Conservation (phyloP, 768 basidiomycete species). For the Leccinum subgranulosum region DNA sequence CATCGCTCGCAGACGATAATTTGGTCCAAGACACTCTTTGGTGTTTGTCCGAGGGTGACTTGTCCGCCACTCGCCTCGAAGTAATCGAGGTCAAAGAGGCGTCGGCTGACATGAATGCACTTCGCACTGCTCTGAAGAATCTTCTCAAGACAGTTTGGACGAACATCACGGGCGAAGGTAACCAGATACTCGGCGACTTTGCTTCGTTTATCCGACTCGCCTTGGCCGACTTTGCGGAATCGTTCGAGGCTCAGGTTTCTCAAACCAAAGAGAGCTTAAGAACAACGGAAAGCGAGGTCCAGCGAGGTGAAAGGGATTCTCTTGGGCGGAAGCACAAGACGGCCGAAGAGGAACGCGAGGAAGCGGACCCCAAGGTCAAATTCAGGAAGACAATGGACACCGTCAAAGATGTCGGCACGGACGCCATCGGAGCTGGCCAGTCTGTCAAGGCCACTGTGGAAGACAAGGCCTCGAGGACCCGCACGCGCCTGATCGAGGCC, state of each 20-base stretch:
- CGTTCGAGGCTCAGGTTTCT: conserved; percentile 50
- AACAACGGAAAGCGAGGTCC: conserved; percentile 54
- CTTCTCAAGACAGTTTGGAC: conserved; percentile 53
- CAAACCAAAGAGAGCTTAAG: conserved; percentile 51
- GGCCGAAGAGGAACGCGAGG: conserved; percentile 40
- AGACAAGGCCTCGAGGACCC: conserved; percentile 43
- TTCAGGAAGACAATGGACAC: conserved; percentile 71
- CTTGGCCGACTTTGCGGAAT: conserved; percentile 63
- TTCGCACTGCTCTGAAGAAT: conserved; percentile 48
- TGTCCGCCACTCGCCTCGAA: conserved; percentile 37
- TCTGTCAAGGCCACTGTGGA: conserved; percentile 38
- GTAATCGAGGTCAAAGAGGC: conserved; percentile 43
- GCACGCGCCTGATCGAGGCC: conserved; percentile 44
- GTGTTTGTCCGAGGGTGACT: conserved; percentile 58
- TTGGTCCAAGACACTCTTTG: conserved; percentile 63
- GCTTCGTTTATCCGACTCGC: conserved; percentile 62
- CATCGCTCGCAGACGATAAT: conserved; percentile 48
- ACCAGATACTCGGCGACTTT: conserved; percentile 56
- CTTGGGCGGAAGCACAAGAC: conserved; percentile 52
- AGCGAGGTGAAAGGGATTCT: conserved; percentile 56
- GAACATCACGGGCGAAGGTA: conserved; percentile 51
- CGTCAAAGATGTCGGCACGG: conserved; percentile 53
- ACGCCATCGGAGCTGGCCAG: conserved; percentile 54
- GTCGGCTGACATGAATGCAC: conserved; percentile 44
- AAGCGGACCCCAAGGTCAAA: conserved; percentile 45